Base-by-base conservation (phyloP, 1,284 basidiomycete genomes). In the Ceratobasidium sp. region DNA sequence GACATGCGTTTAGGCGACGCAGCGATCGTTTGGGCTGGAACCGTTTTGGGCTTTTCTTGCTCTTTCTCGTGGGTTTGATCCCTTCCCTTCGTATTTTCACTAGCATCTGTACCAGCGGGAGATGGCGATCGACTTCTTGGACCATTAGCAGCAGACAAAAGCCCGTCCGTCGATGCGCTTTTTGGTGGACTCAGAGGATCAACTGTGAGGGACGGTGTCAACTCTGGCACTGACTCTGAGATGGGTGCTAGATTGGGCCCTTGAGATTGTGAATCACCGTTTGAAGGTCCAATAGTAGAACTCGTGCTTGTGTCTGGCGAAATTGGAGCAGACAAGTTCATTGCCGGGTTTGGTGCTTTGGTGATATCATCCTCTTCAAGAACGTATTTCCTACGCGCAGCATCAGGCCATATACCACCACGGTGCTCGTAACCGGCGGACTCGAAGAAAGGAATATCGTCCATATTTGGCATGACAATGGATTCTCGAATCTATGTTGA, bases 371-470 rank as follows among this genome's bases (percentile, higher is more conserved):
- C 69, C 10, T 61, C 67, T 34, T 61, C 67, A 14, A 67, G 72
- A 2, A 32, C 43, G 23, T 73, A 61, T n/a, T 74, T 45, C 53
- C 70, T 79, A 80, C 89, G 84, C 26, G 84, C 87, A 0, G 94
- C 91, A 75, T 94, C 93, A 16, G 89, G 86, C 87, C 92, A 98
- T 75, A 99, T 93, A 1, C 96, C 97, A 60, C 96, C 97, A 52
- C 97, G 89, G 74, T 88, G 87, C 50, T 81, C 77, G 73, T 88
- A 88, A 3, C 81, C 78, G 0, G 81, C 79, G 50, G 92, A 96
- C 80, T 97, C 92, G 80, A 97, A 98, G 86, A 96, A 98, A 2
- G 96, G 86, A 73, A 98, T 90, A 78, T 98, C 97, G 80, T 99
- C 97, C 94, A 98, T 97, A 81, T 98, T 94, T 8, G 97, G 97